Percentiles rank a stretch among this genome's conserved stretches.
These are phyloP conservation scores for Aspergillus pseudonomiae DNA, from an alignment of 2,329 filamentous ascomycete genomes.

Conservation along the genomic window DNA sequence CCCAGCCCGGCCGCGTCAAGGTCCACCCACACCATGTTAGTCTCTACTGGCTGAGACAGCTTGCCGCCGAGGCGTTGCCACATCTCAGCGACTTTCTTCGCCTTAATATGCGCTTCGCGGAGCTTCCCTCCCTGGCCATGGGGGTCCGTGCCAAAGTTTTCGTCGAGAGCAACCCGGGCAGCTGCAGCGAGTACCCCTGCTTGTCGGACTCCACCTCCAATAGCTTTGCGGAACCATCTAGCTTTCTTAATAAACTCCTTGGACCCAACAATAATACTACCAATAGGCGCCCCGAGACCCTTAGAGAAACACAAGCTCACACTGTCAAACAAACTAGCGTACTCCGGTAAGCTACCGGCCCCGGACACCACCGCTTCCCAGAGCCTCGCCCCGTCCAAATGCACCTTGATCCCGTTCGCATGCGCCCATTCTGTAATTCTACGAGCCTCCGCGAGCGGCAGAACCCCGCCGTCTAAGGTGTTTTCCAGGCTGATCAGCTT, in stretches of 20 bases:
- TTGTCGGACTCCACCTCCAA: slow-evolving; percentile 79
- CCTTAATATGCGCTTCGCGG: slow-evolving; percentile 62
- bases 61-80: slow-evolving; percentile 73
- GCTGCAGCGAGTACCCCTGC: slow-evolving; percentile 75
- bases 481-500: slow-evolving; percentile 83
- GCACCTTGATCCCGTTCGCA: slow-evolving; percentile 66
- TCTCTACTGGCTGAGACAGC: slow-evolving; percentile 71
- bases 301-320: slow-evolving; percentile 81
- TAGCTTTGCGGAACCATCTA: slow-evolving; percentile 76
- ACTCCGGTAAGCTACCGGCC: slow-evolving; percentile 68
- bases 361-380: slow-evolving; percentile 80
- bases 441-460: slow-evolving; percentile 72
- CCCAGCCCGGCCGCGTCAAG: slow-evolving; percentile 62
- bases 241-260: slow-evolving; percentile 65
- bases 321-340: slow-evolving; percentile 70
- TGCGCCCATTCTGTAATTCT: slow-evolving; percentile 72
- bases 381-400: slow-evolving; percentile 77
- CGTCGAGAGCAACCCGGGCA: slow-evolving; percentile 75
- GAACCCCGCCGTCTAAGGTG: slow-evolving; percentile 76
- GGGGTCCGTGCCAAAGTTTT: slow-evolving; percentile 69
- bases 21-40: slow-evolving; percentile 92
- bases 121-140: slow-evolving; percentile 65
- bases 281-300: slow-evolving; percentile 78
- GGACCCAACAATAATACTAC: slow-evolving; percentile 70
- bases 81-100: slow-evolving; percentile 63